Evolutionary conservation across 2,329 filamentous ascomycete species (phyloP).

Genomic region (Fusarium dlaminii): DNA sequence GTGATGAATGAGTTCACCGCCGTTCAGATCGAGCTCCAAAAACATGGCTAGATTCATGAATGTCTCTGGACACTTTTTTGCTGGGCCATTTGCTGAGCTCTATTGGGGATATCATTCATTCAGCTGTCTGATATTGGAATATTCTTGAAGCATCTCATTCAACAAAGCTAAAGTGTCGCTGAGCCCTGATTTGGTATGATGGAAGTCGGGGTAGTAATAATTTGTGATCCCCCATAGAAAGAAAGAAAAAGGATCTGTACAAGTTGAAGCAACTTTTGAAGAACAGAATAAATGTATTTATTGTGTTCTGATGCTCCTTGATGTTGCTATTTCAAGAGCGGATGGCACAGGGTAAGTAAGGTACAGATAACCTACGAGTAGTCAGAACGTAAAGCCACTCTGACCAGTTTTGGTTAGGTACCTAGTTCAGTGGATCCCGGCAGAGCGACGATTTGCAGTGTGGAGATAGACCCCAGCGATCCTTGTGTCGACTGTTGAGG

Average conservation of each 20-base stretch:
- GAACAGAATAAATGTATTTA: neutral
- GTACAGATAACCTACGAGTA: neutral
- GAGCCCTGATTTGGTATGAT: neutral
- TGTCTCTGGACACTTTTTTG: neutral
- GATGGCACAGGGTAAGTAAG: neutral
- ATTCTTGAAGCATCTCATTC: no score
- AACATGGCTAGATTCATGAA: neutral
- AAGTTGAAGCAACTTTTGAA: neutral
- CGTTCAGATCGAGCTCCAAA: neutral
- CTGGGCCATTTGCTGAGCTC: neutral
- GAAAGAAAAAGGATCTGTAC: neutral
- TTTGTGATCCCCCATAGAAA: neutral
- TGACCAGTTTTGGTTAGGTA: neutral
- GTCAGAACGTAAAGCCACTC: neutral
- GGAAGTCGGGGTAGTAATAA: neutral
- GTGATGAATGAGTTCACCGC: no score
- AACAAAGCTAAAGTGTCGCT: neutral
- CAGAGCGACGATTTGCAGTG: neutral
- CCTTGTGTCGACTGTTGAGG: slow-evolving; percentile 31
- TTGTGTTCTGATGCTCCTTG: neutral
- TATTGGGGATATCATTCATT: no score
- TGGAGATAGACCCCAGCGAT: slow-evolving; percentile 21
- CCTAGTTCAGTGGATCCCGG: neutral
- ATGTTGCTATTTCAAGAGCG: neutral
- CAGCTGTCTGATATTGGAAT: neutral